Conservation (phyloP, 2,329 filamentous ascomycete species). For the Lojkania enalia region DNA sequence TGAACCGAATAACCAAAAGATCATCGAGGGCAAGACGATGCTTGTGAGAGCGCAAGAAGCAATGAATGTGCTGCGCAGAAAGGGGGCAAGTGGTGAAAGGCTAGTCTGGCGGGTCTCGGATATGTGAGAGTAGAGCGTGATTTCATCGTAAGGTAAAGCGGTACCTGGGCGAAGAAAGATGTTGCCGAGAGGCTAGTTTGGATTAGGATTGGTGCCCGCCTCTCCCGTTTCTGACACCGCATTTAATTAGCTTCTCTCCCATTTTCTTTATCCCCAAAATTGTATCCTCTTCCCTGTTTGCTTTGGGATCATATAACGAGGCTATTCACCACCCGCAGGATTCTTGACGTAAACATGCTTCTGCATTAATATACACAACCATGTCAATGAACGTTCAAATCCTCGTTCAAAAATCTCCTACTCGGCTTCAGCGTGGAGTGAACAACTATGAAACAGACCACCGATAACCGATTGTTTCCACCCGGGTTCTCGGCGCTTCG, state of each 20-base stretch:
- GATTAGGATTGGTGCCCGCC: not conserved
- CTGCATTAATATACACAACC: not conserved
- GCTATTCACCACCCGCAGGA: too few species aligned
- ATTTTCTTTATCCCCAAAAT: not conserved
- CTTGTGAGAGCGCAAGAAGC: conserved; percentile 49
- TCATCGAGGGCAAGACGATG: conserved; percentile 49
- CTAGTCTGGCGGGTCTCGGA: conserved; percentile 47
- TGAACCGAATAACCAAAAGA: conserved; percentile 46
- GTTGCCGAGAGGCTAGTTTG: not conserved
- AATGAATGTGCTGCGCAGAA: conserved; percentile 48
- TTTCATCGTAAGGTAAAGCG: not conserved
- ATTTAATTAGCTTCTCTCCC: not conserved
- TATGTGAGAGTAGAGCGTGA: conserved; percentile 4
- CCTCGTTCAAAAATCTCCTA: conserved; percentile 11
- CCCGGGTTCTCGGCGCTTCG: conserved; percentile 36
- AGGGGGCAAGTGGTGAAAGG: conserved; percentile 51
- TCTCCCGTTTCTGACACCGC: not conserved
- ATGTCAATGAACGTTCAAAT: too few species aligned
- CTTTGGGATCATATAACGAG: conserved; percentile 2
- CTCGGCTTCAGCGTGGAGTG: conserved; percentile 16
- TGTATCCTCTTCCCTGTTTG: not conserved
- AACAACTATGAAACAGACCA: conserved; percentile 38
- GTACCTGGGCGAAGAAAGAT: not conserved
- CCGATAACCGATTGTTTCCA: conserved; percentile 37
- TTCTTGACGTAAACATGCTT: too few species aligned